These are phyloP conservation scores for Przewalskia tangutica DNA, from an alignment of 257 asterid species.

Conservation along the genomic window DNA sequence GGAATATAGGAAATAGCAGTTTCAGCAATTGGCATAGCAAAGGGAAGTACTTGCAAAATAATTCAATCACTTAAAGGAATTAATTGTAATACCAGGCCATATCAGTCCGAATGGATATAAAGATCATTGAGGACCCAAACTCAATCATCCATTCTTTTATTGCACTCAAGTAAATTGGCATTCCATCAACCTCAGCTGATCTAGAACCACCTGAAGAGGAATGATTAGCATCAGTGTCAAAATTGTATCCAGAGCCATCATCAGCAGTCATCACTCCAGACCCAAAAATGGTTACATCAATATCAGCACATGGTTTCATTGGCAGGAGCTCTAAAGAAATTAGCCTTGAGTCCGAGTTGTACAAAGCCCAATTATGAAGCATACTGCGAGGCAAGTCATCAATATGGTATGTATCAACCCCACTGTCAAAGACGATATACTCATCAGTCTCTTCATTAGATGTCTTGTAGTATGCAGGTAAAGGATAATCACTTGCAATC, in stretches of 20 bases:
- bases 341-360: constrained; percentile 85
- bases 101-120: constrained; percentile 78
- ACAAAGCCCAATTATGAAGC: constrained; percentile 91
- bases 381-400: constrained; percentile 69
- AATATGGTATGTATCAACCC: constrained; percentile 33
- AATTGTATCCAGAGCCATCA: constrained; percentile 83
- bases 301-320: constrained; percentile 77
- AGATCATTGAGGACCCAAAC: constrained; percentile 72
- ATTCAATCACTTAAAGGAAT: not conserved
- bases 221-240: constrained; percentile 51
- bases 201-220: constrained; percentile 46
- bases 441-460: constrained; percentile 73
- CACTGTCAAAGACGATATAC: constrained; percentile 68
- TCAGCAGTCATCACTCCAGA: constrained; percentile 77
- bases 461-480: constrained; percentile 80
- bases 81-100: constrained; percentile 63
- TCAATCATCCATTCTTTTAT: constrained; percentile 96
- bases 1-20: not conserved
- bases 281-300: constrained; percentile 82
- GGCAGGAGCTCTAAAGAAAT: constrained; percentile 91
- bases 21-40: not conserved
- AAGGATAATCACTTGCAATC: constrained; percentile 88
- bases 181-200: constrained; percentile 52
- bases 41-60: not conserved
- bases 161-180: constrained; percentile 73